These are phyloP conservation scores for Ajuga chamaepitys DNA, from an alignment of 257 asterid species.

Conservation along the genomic window DNA sequence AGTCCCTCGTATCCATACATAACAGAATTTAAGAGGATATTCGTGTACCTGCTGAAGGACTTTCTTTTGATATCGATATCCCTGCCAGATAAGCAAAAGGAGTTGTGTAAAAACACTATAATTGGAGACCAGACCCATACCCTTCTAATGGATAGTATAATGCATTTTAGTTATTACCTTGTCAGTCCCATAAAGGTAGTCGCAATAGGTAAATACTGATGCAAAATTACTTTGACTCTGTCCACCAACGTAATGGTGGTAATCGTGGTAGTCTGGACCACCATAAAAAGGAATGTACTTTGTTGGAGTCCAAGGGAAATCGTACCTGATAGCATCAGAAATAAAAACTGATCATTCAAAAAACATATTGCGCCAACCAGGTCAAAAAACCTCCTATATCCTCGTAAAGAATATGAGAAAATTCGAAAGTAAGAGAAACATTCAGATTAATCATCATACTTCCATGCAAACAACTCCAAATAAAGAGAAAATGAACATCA, in stretches of 20 bases:
- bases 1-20: not conserved
- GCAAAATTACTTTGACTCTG: slow-evolving; percentile 97
- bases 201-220: slow-evolving; percentile 96
- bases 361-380: no score
- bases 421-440: not conserved
- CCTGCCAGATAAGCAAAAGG: slow-evolving; percentile 36
- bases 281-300: slow-evolving; percentile 92
- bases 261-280: slow-evolving; percentile 96
- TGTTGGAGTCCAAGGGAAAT: slow-evolving; percentile 91
- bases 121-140: not conserved
- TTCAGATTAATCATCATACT: not conserved
- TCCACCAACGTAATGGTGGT: slow-evolving; percentile 98
- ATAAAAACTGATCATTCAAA: not conserved
- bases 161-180: slow-evolving; percentile 43
- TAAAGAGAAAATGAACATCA: not conserved
- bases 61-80: slow-evolving; percentile 80
- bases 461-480: not conserved
- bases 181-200: slow-evolving; percentile 93
- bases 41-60: slow-evolving; percentile 72
- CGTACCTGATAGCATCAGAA: slow-evolving; percentile 45
- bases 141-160: not conserved
- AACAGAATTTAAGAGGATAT: not conserved
- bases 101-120: slow-evolving; percentile 6
- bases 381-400: not conserved
- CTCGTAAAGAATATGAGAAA: not conserved